These are phyloP conservation scores for Erysimum pusillum DNA, from an alignment of 441 rosid species.

Conservation along the genomic window DNA sequence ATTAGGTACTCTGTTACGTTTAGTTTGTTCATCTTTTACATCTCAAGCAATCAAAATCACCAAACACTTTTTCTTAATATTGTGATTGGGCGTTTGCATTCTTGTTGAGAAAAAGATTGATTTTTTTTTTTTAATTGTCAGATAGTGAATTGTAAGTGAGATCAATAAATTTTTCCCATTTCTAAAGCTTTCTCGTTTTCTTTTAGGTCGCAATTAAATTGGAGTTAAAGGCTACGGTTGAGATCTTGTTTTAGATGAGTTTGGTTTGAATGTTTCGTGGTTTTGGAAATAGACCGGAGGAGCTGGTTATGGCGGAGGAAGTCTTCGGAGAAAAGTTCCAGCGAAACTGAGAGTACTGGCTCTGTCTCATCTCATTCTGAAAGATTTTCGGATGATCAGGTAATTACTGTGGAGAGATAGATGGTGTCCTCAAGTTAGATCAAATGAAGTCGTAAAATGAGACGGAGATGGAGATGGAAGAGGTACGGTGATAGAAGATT, in stretches of 20 bases:
- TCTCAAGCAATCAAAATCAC: conserved; percentile 50
- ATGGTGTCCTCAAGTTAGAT: too few species aligned
- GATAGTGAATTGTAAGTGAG: conserved; percentile 50
- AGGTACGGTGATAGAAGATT: too few species aligned
- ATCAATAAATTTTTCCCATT: conserved; percentile 24
- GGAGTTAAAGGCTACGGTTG: conserved; percentile 29
- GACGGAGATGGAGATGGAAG: too few species aligned
- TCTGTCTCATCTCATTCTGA: conserved; percentile 83
- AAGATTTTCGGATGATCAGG: conserved; percentile 89
- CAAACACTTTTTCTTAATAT: conserved; percentile 20
- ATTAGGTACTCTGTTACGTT: conserved; percentile 45
- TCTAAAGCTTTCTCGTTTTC: not conserved
- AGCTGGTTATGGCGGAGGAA: conserved; percentile 92
- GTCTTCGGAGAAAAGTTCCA: conserved; percentile 71
- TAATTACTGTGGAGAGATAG: too few species aligned
- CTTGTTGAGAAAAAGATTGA: conserved; percentile 12
- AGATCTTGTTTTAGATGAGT: conserved; percentile 37
- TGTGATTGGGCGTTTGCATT: conserved; percentile 22
- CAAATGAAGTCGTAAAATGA: too few species aligned
- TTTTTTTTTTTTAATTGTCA: conserved; percentile 18
- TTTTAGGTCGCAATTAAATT: conserved; percentile 36
- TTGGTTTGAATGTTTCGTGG: conserved; percentile 49
- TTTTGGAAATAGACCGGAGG: conserved; percentile 72
- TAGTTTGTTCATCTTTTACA: conserved; percentile 50
- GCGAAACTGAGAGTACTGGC: conserved; percentile 79